Evolutionary conservation across 148 eudicot genomes (phyloP), one percentile per base, ranked within the genome.

Genomic region (Heliosperma pusillum): DNA sequence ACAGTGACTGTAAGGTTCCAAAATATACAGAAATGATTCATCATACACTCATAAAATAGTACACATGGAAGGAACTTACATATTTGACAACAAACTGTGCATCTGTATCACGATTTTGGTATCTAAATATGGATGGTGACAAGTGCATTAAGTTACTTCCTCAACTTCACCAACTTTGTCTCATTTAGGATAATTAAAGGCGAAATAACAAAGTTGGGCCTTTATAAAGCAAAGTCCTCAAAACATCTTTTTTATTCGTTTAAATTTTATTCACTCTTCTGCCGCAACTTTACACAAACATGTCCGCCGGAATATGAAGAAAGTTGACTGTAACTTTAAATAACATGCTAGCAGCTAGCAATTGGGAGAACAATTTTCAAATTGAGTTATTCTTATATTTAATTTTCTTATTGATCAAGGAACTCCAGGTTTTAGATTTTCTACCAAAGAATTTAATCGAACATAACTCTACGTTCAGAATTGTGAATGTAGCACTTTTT

Each of bases 1-100:
- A 84, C 57, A 95, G 81, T 26, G 94, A 83, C 99, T 95, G 86
- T 9, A 8, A 79, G 50, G 81, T 69, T 78, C 58, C 77, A 74
- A 44, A 50, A 71, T 21, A n/a, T 13, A 76, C 26, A 11, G 57
- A 27, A 66, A 66, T 30, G 5, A 47, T 47, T 33, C 22, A 60
- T 50, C 59, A 70, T 52, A 5, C 13, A 10, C n/a, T n/a, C n/a
- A n/a, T n/a, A 67, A 52, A 47, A 47, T 0, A 3, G 57, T 47
- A 29, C 15, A 57, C 30, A 69, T 47, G 13, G 56, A 66, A 40
- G 52, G 29, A 69, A 44, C 13, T 21, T 47, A 57, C 30, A 44
- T 50, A 70, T 10, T 16, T 70, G 73, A 50, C 73, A 70, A 70
- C 58, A 70, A 8, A 70, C 4, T 70, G 53, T 10, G 60, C 33